Percentiles rank a stretch among this genome's conserved stretches.
These are phyloP conservation scores for Epicoccum nigrum DNA, from an alignment of 2,329 filamentous ascomycete genomes.

Conservation along the genomic window DNA sequence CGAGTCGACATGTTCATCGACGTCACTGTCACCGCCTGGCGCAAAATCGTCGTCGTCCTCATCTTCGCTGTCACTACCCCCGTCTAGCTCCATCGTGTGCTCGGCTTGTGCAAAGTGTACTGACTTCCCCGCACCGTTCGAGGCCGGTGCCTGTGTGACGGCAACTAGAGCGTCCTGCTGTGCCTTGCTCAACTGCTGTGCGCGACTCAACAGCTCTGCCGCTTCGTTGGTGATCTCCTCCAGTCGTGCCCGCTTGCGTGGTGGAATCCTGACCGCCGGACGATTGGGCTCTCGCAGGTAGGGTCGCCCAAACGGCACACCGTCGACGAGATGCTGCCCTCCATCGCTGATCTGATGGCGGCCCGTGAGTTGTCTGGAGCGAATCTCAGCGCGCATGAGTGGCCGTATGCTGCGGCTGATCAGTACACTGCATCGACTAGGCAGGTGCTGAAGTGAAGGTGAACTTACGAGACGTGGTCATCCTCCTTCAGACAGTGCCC, in stretches of 20 bases:
- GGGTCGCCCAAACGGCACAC: conserved; percentile 80
- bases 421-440: conserved; percentile 1
- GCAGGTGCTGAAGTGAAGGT: no score
- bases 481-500: conserved; percentile 76
- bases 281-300: conserved; percentile 66
- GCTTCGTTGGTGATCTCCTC: conserved; percentile 26
- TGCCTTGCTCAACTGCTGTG: no score
- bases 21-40: conserved; percentile 21
- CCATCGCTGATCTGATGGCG: conserved; percentile 80
- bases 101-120: conserved; percentile 34
- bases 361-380: conserved; percentile 73
- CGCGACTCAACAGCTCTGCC: conserved; percentile 8
- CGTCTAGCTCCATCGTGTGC: conserved; percentile 9
- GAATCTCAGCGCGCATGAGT: conserved; percentile 75
- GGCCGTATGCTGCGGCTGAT: conserved; percentile 70
- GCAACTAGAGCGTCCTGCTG: no score
- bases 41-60: conserved; percentile 40
- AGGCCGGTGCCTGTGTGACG: no score
- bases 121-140: conserved; percentile 3
- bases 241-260: conserved; percentile 67
- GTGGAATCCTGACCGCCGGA: conserved; percentile 73
- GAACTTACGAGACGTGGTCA: conserved; percentile 77
- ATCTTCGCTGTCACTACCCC: conserved; percentile 28
- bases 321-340: conserved; percentile 83
- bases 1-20: conserved; percentile 19